Conservation (phyloP, 148 eudicot species). For the Linanthus parryae region DNA sequence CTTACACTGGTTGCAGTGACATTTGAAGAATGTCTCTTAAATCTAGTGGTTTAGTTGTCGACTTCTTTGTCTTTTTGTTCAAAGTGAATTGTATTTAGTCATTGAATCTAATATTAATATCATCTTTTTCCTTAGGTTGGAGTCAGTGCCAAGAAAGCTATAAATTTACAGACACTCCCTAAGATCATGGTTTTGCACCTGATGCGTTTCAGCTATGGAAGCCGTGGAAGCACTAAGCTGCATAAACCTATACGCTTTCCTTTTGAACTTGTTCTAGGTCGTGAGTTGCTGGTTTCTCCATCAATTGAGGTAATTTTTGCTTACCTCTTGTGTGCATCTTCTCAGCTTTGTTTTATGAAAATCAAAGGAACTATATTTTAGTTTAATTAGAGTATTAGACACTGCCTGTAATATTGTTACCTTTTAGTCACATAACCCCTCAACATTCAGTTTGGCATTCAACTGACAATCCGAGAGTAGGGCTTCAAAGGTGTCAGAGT, state of each 20-base stretch:
- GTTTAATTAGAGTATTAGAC: too few species aligned
- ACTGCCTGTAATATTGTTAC: too few species aligned
- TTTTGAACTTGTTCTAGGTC: slow-evolving; percentile 63
- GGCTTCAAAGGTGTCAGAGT: too few species aligned
- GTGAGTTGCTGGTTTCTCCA: slow-evolving; percentile 71
- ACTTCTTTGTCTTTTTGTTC: too few species aligned
- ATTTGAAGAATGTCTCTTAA: too few species aligned
- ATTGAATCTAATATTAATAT: too few species aligned
- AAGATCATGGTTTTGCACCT: slow-evolving; percentile 85
- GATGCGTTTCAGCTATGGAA: slow-evolving; percentile 93
- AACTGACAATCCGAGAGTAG: too few species aligned
- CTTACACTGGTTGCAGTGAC: too few species aligned
- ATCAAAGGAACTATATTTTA: background rate
- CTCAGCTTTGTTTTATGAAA: background rate
- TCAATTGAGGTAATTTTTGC: slow-evolving; percentile 44
- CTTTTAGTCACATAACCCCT: too few species aligned
- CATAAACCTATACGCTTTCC: slow-evolving; percentile 79
- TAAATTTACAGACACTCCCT: slow-evolving; percentile 67
- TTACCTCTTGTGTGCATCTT: background rate
- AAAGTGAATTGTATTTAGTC: too few species aligned
- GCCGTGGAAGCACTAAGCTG: slow-evolving; percentile 84
- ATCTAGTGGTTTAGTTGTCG: too few species aligned
- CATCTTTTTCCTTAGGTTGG: slow-evolving; percentile 45
- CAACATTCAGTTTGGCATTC: too few species aligned
- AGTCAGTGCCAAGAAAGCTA: slow-evolving; percentile 78